These are phyloP conservation scores for Cryphonectria radicalis DNA, from an alignment of 2,329 filamentous ascomycete species.

Conservation along the genomic window DNA sequence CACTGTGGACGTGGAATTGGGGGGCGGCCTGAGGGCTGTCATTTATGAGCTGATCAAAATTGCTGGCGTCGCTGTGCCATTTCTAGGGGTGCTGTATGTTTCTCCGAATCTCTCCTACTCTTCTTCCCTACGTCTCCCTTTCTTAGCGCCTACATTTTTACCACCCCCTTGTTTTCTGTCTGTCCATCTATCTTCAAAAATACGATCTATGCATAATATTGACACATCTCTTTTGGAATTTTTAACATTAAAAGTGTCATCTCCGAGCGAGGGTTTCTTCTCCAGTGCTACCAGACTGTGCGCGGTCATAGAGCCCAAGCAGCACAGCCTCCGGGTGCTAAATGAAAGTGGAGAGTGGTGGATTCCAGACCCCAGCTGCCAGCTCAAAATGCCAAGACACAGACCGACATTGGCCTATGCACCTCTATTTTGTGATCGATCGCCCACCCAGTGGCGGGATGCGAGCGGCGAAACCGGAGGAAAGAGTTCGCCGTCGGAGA, in stretches of 20 bases:
- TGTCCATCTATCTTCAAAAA: conserved; percentile 27
- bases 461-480: background rate
- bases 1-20: conserved; percentile 35
- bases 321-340: conserved; percentile 1
- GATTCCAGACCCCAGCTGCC: background rate
- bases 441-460: background rate
- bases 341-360: conserved; percentile 3
- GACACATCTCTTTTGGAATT: conserved; percentile 31
- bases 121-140: background rate
- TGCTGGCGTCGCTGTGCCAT: conserved; percentile 53
- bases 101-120: background rate
- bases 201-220: conserved; percentile 36
- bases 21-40: conserved; percentile 35
- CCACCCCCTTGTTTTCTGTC: conserved; percentile 9
- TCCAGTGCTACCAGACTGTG: conserved; percentile 53
- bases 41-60: conserved; percentile 50
- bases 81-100: conserved; percentile 65
- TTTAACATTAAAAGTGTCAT: conserved; percentile 48
- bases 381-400: conserved; percentile 7
- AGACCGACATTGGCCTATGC: conserved; percentile 1
- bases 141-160: background rate
- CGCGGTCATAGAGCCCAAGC: conserved; percentile 33
- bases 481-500: background rate
- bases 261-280: conserved; percentile 58
- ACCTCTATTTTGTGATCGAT: background rate